Base-by-base conservation (phyloP, 805 yeast species). In the Lipomyces lipofer region DNA sequence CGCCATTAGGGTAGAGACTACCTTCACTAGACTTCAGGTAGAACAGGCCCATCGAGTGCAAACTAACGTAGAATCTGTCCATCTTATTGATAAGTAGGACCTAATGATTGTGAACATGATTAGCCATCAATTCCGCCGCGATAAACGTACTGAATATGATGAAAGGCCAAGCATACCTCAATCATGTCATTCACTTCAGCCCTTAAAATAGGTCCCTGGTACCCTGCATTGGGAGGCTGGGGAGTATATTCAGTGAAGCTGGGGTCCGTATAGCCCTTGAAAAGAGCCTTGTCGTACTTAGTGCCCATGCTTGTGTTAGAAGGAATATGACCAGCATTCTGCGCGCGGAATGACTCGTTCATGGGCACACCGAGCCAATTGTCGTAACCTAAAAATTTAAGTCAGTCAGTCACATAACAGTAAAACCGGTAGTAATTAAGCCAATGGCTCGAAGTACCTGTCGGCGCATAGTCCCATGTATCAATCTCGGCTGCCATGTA, bases 401-500 rank as follows among this genome's bases (percentile, higher is more conserved):
- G 12, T 42, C 12, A n/a, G 35, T 30, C n/a, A 12, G 35, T n/a
- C n/a, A n/a, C n/a, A n/a, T n/a, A n/a, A n/a, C n/a, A n/a, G 35
- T 30, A 12, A n/a, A 6, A 22, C 15, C 19, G n/a, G 2, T 40
- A 40, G 28, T 9, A 25, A 8, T 1, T 22, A 12, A 40, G 15
- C 15, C 21, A 25, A n/a, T 40, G 9, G 29, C 6, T 24, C 9
- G n/a, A 28, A 25, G 28, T 28, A 42, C 45, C 45, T 7, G 45
- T 25, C 4, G 45, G 45, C 19, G 45, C 45, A 28, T 42, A 42
- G 33, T 42, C 32, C 45, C 45, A 42, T 13, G 45, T 42, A 17
- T 42, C 45, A 21, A 42, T 42, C 45, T 42, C 45, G 28, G 45
- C 45, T n/a, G 45, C 45, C 29, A 42, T 28, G 45, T 42, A 42